These are phyloP conservation scores for Inga laurina DNA, from an alignment of 306 rosid genomes.

Conservation along the genomic window DNA sequence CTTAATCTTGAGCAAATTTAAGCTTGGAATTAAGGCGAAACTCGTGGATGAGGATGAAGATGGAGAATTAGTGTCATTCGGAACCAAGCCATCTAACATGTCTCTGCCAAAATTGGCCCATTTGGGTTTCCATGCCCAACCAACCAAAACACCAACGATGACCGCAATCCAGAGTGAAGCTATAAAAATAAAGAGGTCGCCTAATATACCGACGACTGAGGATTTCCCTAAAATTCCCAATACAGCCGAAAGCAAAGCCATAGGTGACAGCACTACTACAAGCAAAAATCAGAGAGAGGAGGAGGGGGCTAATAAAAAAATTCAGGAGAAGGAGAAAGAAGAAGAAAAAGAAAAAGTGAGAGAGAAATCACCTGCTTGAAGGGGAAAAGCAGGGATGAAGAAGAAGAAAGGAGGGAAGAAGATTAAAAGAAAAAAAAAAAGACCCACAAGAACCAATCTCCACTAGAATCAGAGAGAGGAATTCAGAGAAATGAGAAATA, in stretches of 20 bases:
- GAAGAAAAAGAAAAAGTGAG: not conserved
- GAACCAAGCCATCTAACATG: conserved; percentile 29
- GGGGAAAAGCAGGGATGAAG: not conserved
- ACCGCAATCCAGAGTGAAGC: conserved; percentile 83
- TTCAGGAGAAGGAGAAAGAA: not conserved
- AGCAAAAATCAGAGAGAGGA: not conserved
- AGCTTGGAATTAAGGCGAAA: conserved; percentile 41
- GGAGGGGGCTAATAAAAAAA: not conserved
- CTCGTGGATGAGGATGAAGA: conserved; percentile 29
- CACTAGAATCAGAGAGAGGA: conserved; percentile 30
- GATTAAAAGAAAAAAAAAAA: not conserved
- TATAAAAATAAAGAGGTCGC: conserved; percentile 48
- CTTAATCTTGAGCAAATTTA: conserved; percentile 46
- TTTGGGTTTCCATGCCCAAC: conserved; percentile 96
- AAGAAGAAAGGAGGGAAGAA: not conserved
- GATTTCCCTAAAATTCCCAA: conserved; percentile 47
- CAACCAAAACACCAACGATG: conserved; percentile 74
- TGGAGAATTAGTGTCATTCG: conserved; percentile 34
- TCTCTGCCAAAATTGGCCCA: conserved; percentile 66
- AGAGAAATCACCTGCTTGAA: not conserved
- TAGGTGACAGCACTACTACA: not conserved
- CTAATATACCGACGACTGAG: conserved; percentile 37
- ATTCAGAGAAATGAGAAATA: conserved; percentile 36
- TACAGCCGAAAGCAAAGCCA: conserved; percentile 52
- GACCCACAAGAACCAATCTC: conserved; percentile 27